A percentile compares a stretch with the other conserved stretches of the same genome.
Evolutionary conservation across 495 filamentous ascomycete genomes (phyloP).

Genomic region (Elasticomyces elasticus): DNA sequence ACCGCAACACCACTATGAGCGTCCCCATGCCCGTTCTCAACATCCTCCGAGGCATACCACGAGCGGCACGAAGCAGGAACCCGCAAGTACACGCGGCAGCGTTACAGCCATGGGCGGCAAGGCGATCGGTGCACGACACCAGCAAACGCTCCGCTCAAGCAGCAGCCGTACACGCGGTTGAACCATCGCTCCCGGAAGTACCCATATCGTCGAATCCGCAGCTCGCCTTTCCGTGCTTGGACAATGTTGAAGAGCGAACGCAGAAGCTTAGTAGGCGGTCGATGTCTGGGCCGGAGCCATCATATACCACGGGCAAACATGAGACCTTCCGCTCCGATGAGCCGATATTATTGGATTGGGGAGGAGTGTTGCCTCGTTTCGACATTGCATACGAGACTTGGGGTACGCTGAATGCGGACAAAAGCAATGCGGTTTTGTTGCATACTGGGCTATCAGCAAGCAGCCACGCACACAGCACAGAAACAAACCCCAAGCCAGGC

Average conservation of each 20-base stretch:
- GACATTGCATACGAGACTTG: slow-evolving; percentile 90
- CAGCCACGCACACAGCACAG: slow-evolving; percentile 87
- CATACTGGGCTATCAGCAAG: slow-evolving; percentile 93
- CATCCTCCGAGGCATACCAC: slow-evolving; percentile 3
- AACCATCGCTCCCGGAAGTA: slow-evolving; percentile 3
- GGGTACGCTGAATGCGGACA: slow-evolving; percentile 71
- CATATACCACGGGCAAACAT: slow-evolving; percentile 81
- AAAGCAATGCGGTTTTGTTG: slow-evolving; percentile 82
- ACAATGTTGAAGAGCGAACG: slow-evolving; percentile 75
- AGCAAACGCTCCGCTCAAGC: slow-evolving; percentile 13
- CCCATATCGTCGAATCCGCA: slow-evolving; percentile 68
- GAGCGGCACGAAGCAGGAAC: slow-evolving; percentile 5
- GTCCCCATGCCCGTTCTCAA: not conserved
- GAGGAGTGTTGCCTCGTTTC: slow-evolving; percentile 75
- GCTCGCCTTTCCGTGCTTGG: slow-evolving; percentile 90
- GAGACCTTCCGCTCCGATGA: slow-evolving; percentile 60
- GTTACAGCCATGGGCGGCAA: not conserved
- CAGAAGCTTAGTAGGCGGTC: slow-evolving; percentile 64
- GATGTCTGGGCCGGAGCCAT: slow-evolving; percentile 77
- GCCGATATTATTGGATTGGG: slow-evolving; percentile 84
- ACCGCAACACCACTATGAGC: slow-evolving; percentile 2
- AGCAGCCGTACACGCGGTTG: slow-evolving; percentile 3
- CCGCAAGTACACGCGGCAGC: not conserved
- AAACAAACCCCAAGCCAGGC: slow-evolving; percentile 71
- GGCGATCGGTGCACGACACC: not conserved